Conservation (phyloP, 208 protist species). For the Endotrypanum monterogeii region DNA sequence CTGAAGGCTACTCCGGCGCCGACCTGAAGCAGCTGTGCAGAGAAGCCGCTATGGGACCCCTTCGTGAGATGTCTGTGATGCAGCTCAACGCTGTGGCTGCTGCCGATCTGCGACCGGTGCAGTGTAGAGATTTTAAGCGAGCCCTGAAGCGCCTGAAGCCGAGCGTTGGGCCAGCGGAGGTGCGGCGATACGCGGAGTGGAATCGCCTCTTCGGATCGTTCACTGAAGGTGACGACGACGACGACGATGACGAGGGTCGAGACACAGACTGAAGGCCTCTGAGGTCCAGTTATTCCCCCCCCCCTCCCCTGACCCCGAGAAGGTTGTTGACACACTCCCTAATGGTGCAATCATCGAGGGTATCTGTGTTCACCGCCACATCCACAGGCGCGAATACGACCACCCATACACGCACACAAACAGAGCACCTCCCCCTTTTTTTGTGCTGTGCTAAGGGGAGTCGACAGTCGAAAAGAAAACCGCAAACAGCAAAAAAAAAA, state of each 20-base stretch:
- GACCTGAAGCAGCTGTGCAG: slow-evolving; percentile 81
- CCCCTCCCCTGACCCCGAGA: neutral
- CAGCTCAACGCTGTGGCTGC: slow-evolving; percentile 55
- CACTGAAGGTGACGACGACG: slow-evolving; percentile 31
- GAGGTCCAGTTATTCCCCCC: neutral
- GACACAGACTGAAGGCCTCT: neutral
- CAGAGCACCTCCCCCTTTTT: neutral
- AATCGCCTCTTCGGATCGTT: slow-evolving; percentile 87
- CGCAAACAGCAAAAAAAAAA: too few relatives aligned
- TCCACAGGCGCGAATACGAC: neutral
- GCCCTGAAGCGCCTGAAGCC: slow-evolving; percentile 79
- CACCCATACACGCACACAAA: neutral
- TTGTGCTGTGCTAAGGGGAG: too few relatives aligned
- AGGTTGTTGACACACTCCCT: too few relatives aligned
- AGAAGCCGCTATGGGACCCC: slow-evolving; percentile 78
- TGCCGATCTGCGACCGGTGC: slow-evolving; percentile 62
- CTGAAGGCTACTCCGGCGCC: slow-evolving; percentile 77
- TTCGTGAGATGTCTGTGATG: slow-evolving; percentile 57
- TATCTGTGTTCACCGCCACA: too few relatives aligned
- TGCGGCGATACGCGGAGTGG: slow-evolving; percentile 81
- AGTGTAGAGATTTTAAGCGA: slow-evolving; percentile 69
- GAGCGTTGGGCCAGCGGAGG: slow-evolving; percentile 73
- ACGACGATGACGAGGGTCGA: slow-evolving; percentile 28
- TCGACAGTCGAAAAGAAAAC: too few relatives aligned
- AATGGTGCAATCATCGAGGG: too few relatives aligned